Percentiles rank a stretch among this genome's conserved stretches.
Evolutionary conservation across 148 eudicot genomes (phyloP).

Genomic region (Nyssa sinensis): DNA sequence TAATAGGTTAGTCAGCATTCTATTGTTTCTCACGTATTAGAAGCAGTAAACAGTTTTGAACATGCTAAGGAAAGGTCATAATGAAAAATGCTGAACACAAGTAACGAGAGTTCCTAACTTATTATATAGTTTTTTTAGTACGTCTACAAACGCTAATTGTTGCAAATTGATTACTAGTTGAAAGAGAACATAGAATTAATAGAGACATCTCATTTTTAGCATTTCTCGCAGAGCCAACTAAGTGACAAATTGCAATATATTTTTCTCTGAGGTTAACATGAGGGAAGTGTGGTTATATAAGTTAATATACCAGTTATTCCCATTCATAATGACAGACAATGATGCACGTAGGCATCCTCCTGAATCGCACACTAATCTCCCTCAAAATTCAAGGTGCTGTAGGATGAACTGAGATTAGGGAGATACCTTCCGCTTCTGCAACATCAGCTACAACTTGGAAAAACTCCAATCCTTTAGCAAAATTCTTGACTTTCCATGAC

Average conservation of each 20-base stretch:
- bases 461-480: slow-evolving; percentile 78
- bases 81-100: too few relatives aligned
- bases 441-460: slow-evolving; percentile 68
- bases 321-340: background rate
- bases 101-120: too few relatives aligned
- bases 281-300: background rate
- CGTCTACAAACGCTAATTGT: too few relatives aligned
- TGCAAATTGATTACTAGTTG: too few relatives aligned
- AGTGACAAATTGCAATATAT: background rate
- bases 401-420: slow-evolving; percentile 1
- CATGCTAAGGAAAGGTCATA: too few relatives aligned
- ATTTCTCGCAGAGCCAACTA: background rate
- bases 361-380: background rate
- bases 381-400: background rate
- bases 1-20: too few relatives aligned
- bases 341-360: background rate
- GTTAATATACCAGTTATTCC: background rate
- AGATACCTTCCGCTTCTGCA: slow-evolving; percentile 87
- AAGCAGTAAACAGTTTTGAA: too few relatives aligned
- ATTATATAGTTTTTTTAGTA: too few relatives aligned
- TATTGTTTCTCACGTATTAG: too few relatives aligned
- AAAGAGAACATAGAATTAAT: too few relatives aligned
- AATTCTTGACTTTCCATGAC: slow-evolving; percentile 86
- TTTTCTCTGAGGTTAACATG: background rate
- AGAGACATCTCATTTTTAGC: too few relatives aligned